phyloP scores from a whole-genome alignment of 176 grass and related monocot species.

The bread wheat (Triticum aestivum) region IWGSC_CS_RefSeq_v2.1 NC_057802.1:207526858-207527357 shows the following conservation, averaged over 20 bases:
- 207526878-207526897: no score
- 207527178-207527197: slow-evolving; percentile 23
- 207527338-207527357: slow-evolving; percentile 1
- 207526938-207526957: no score
- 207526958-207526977: no score
- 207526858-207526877: no score
- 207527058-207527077: no score
- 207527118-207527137: neutral
- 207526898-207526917: no score
- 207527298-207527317: slow-evolving; percentile 4
- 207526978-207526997: no score
- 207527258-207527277: slow-evolving; percentile 17
- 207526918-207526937: no score
- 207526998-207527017: no score
- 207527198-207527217: neutral
- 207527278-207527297: slow-evolving; percentile 43
- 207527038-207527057: no score
- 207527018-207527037: no score
- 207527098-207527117: neutral
- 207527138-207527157: slow-evolving; percentile 13
- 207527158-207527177: slow-evolving; percentile 26
- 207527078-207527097: neutral
- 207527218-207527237: slow-evolving; percentile 30
- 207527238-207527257: slow-evolving; percentile 12
- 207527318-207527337: neutral